Conservation (phyloP, 805 yeast species). For the Pichia sporocuriosa region DNA sequence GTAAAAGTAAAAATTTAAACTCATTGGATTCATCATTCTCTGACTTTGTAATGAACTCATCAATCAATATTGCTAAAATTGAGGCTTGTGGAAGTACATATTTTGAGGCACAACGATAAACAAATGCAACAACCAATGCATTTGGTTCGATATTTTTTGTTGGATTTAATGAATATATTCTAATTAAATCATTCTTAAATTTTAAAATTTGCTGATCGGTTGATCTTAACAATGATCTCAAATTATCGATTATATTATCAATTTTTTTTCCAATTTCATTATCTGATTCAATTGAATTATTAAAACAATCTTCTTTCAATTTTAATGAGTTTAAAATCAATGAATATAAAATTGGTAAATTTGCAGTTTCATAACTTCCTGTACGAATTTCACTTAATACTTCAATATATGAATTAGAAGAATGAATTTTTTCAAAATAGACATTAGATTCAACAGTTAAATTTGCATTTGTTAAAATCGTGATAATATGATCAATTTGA, state of each 20-base stretch:
- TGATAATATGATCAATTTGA: slow-evolving; percentile 13
- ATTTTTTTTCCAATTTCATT: not conserved
- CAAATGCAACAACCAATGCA: slow-evolving; percentile 9
- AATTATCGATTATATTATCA: not conserved
- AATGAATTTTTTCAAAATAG: slow-evolving; percentile 17
- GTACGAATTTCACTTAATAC: slow-evolving; percentile 20
- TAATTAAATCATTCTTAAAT: slow-evolving; percentile 7
- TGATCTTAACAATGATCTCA: slow-evolving; percentile 4
- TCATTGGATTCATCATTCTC: slow-evolving; percentile 6
- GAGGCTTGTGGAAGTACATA: slow-evolving; percentile 12
- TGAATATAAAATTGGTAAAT: slow-evolving; percentile 16
- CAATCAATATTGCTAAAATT: slow-evolving; percentile 15
- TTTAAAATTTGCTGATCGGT: slow-evolving; percentile 2
- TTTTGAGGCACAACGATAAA: slow-evolving; percentile 10
- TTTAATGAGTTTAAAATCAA: slow-evolving; percentile 15
- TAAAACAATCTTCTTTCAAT: slow-evolving; percentile 5
- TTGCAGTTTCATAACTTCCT: slow-evolving; percentile 16
- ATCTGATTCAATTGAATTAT: not conserved
- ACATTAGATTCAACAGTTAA: slow-evolving; percentile 15
- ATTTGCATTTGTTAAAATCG: slow-evolving; percentile 9
- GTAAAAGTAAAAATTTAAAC: slow-evolving; percentile 19
- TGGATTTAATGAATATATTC: slow-evolving; percentile 6
- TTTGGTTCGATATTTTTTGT: slow-evolving; percentile 5
- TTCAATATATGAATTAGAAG: slow-evolving; percentile 18
- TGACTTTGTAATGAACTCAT: slow-evolving; percentile 12